phyloP scores from a whole-genome alignment of 306 rosid species.

The Trichosanthes truncata region DNA sequence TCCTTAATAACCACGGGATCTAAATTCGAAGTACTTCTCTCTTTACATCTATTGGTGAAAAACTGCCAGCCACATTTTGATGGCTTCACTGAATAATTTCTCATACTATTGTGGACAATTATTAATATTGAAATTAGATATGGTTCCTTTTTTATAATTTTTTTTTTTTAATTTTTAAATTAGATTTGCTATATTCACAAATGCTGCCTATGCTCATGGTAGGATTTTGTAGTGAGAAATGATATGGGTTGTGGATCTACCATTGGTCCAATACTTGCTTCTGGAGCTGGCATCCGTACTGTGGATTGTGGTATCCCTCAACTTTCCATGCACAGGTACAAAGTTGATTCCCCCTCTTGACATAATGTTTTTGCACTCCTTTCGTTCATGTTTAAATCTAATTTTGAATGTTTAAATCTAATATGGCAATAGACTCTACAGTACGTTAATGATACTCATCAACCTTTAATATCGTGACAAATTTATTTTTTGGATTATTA shows the following conservation, averaged over 20 bases:
- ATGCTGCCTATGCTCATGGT: background rate
- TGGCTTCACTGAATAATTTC: too few species aligned
- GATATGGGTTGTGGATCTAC: conserved; percentile 99
- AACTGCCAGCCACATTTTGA: too few species aligned
- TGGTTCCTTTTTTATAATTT: background rate
- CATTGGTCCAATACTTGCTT: conserved; percentile 94
- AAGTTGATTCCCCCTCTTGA: background rate
- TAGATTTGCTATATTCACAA: background rate
- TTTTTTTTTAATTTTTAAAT: too few species aligned
- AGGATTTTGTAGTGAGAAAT: conserved; percentile 96
- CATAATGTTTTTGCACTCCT: background rate
- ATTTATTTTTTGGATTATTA: too few species aligned
- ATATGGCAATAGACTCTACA: too few species aligned
- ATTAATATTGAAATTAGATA: background rate
- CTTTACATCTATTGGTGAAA: too few species aligned
- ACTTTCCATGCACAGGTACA: conserved; percentile 98
- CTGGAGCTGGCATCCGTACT: conserved; percentile 89
- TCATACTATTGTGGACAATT: too few species aligned
- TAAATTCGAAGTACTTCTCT: too few species aligned
- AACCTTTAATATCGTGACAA: too few species aligned
- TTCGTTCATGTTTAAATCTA: background rate
- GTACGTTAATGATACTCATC: too few species aligned
- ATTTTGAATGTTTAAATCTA: too few species aligned
- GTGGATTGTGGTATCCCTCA: conserved; percentile 97
- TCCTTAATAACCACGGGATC: too few species aligned